Evolutionary conservation across 2,329 filamentous ascomycete genomes (phyloP).

Genomic region (Fusarium pseudonygamai): DNA sequence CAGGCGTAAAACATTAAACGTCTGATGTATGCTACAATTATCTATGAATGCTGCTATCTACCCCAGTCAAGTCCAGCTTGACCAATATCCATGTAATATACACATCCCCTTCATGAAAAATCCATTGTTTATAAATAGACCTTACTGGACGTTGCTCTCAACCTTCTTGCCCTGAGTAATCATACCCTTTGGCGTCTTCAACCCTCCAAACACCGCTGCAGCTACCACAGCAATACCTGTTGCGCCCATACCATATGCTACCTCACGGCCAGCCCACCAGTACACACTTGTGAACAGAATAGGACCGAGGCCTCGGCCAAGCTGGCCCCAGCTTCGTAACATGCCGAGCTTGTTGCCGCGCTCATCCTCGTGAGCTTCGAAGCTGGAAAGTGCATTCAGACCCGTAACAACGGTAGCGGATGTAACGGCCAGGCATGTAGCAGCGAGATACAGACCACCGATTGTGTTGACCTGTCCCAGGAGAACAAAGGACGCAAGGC

Average conservation of each 20-base stretch:
- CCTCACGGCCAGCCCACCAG: conserved; percentile 95
- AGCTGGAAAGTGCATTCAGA: conserved; percentile 89
- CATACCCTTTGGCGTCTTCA: conserved; percentile 69
- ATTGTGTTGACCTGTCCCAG: conserved; percentile 76
- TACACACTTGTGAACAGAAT: conserved; percentile 94
- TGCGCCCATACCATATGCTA: conserved; percentile 84
- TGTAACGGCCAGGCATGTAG: conserved; percentile 85
- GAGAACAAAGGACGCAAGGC: conserved; percentile 81
- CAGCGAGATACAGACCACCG: conserved; percentile 79
- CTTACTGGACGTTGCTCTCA: conserved; percentile 29
- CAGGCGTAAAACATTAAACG: background rate
- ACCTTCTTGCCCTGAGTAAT: conserved; percentile 31
- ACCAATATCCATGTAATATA: conserved; percentile 3
- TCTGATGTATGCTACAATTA: background rate
- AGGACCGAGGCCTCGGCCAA: conserved; percentile 86
- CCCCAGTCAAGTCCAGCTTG: conserved; percentile 30
- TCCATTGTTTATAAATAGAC: background rate
- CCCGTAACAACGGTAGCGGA: conserved; percentile 96
- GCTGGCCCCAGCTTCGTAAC: conserved; percentile 83
- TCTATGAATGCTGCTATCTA: background rate
- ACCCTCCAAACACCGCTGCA: conserved; percentile 72
- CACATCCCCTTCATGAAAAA: background rate
- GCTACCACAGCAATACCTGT: conserved; percentile 81
- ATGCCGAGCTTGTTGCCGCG: conserved; percentile 87
- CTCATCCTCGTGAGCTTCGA: conserved; percentile 83